Percentiles rank a stretch among this genome's conserved stretches.
These are phyloP conservation scores for Hypoxylon cercidicola DNA, from an alignment of 495 filamentous ascomycete species.

Conservation along the genomic window DNA sequence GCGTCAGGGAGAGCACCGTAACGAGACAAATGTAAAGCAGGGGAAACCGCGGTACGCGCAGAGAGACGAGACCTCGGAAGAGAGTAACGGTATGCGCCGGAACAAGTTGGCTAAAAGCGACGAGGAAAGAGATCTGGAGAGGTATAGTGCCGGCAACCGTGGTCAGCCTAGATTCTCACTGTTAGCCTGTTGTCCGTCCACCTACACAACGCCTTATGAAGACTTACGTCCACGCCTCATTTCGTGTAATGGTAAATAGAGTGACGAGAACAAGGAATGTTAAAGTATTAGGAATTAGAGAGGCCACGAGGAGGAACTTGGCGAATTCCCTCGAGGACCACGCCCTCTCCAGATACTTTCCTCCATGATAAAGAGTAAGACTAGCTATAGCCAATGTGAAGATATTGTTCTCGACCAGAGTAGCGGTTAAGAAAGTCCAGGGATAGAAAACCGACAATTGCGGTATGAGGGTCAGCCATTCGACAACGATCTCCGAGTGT, in stretches of 20 bases:
- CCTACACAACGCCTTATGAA: background rate
- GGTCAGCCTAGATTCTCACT: slow-evolving; percentile 62
- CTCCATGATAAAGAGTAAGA: slow-evolving; percentile 88
- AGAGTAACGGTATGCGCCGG: slow-evolving; percentile 98
- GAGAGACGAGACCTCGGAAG: slow-evolving; percentile 84
- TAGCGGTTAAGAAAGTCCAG: slow-evolving; percentile 89
- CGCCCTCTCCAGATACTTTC: slow-evolving; percentile 93
- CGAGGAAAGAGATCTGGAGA: slow-evolving; percentile 92
- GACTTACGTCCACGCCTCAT: slow-evolving; percentile 75
- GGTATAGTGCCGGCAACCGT: slow-evolving; percentile 89
- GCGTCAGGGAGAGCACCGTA: slow-evolving; percentile 77
- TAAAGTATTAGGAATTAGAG: slow-evolving; percentile 81
- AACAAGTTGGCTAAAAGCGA: slow-evolving; percentile 97
- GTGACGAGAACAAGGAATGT: slow-evolving; percentile 77
- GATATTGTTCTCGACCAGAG: slow-evolving; percentile 92
- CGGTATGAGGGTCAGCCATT: slow-evolving; percentile 88
- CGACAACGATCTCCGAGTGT: slow-evolving; percentile 71
- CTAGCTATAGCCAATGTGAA: slow-evolving; percentile 84
- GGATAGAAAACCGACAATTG: slow-evolving; percentile 85
- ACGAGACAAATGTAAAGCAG: slow-evolving; percentile 83
- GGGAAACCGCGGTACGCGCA: slow-evolving; percentile 91
- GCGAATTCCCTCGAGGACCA: slow-evolving; percentile 94
- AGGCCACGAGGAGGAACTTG: slow-evolving; percentile 84
- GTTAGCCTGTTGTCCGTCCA: slow-evolving; percentile 25
- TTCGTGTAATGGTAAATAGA: slow-evolving; percentile 75